phyloP scores from a whole-genome alignment of 2,329 filamentous ascomycete species.

The Beauveria asiatica region DNA sequence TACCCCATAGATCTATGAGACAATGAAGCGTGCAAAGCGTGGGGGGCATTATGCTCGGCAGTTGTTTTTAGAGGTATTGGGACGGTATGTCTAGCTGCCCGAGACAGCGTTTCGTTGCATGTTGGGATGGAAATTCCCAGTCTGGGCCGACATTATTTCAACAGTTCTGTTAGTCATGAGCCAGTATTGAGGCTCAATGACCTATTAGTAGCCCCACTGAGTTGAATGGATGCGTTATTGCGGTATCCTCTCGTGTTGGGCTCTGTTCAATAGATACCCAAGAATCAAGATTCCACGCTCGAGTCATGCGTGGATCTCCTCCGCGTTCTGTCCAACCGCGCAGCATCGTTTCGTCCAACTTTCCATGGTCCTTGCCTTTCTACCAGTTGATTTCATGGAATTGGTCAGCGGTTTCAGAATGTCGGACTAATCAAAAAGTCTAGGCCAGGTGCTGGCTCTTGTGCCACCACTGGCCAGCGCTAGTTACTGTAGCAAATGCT shows the following conservation, averaged over 20 bases:
- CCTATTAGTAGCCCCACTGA: too few species aligned
- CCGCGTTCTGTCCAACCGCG: neutral
- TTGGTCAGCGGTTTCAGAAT: constrained; percentile 2
- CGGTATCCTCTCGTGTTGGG: too few species aligned
- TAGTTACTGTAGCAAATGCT: neutral
- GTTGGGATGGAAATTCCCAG: neutral
- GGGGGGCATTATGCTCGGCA: neutral
- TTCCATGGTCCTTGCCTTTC: neutral
- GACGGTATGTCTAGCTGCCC: neutral
- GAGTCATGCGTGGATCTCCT: neutral
- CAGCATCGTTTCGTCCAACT: neutral
- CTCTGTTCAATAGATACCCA: too few species aligned
- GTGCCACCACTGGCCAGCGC: neutral
- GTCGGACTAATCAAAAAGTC: neutral
- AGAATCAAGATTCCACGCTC: too few species aligned
- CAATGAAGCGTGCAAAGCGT: neutral
- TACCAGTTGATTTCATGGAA: neutral
- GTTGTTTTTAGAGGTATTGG: neutral
- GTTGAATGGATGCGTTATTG: too few species aligned
- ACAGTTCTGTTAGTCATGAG: too few species aligned
- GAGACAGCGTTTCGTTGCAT: neutral
- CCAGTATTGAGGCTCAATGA: too few species aligned
- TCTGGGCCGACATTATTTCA: too few species aligned
- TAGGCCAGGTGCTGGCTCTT: neutral
- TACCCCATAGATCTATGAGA: neutral